Evolutionary conservation across 768 basidiomycete species (phyloP), one percentile per base, ranked within the genome.

Genomic region (Pleurotus ostreatus): DNA sequence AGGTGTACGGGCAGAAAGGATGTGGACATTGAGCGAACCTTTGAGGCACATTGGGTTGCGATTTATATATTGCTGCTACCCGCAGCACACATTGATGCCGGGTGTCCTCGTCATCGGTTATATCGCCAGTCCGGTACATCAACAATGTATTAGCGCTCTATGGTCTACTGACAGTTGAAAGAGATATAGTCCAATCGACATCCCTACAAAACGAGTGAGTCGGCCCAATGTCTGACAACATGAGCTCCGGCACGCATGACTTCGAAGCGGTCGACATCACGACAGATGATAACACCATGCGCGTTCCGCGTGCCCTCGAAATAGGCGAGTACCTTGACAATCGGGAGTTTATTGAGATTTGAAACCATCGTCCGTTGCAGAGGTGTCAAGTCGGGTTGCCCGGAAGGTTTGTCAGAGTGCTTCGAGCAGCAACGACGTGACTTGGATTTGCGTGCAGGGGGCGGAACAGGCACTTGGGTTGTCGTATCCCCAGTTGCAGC

Each of bases 251-350:
- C 66, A 38, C 75, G 69, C 61, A 91, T 86, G 12, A 67, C 59
- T 60, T 79, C 71, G 64, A 88, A 88, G 25, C 75, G 71, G 63
- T 83, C 74, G 55, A 82, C 67, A 59, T 92, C 88, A 43, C 91
- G 75, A 65, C 79, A 84, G 9, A 93, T 73, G 59, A 94, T 86
- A 55, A 81, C 73, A 3, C 78, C 88, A 70, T 94, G 91, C 23
- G 88, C 71, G 62, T 92, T 92, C 39, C 69, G 65, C 23, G 84
- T 75, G 1, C 71, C 70, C 16, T 75, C 69, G 61, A 92, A 85
- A 64, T 81, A 90, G n/a, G 80, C 87, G 18, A 80, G 67, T 60
- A 88, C 80, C 70, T 92, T 93, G 72, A 82, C 77, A 45, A 93
- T 64, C 0, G 89, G 88, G 8, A 93, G 77, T 44, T 71, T 72